phyloP scores from a whole-genome alignment of 441 rosid genomes.

The Populus trichocarpa region DNA sequence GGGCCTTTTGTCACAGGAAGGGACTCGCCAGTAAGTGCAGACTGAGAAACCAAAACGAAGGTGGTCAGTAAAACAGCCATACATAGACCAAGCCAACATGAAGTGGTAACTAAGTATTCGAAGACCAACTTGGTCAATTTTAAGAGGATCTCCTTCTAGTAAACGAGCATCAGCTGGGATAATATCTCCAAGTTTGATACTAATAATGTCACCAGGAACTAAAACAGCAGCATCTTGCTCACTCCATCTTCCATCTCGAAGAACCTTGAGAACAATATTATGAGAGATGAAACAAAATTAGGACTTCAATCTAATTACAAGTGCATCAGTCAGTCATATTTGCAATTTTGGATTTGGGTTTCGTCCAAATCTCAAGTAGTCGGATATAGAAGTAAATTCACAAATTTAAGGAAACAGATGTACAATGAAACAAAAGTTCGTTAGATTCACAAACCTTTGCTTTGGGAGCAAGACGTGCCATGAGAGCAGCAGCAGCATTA shows the following conservation, averaged over 20 bases:
- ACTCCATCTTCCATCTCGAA: conserved; percentile 91
- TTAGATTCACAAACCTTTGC: conserved; percentile 59
- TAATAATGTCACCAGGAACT: conserved; percentile 86
- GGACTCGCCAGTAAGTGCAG: conserved; percentile 95
- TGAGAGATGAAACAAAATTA: conserved; percentile 15
- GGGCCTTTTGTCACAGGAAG: conserved; percentile 95
- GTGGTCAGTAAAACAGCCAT: conserved; percentile 2
- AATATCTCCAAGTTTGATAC: conserved; percentile 90
- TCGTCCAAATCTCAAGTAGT: background rate
- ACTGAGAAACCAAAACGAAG: conserved; percentile 38
- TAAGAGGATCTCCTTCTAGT: conserved; percentile 86
- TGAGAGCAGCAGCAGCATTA: conserved; percentile 94
- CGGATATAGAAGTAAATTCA: background rate
- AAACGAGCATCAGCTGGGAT: conserved; percentile 95
- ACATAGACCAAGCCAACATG: conserved; percentile 6
- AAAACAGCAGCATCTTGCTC: conserved; percentile 83
- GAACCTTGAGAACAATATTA: conserved; percentile 47
- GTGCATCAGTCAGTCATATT: background rate
- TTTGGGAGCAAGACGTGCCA: conserved; percentile 96
- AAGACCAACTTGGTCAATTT: conserved; percentile 76
- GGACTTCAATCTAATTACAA: background rate
- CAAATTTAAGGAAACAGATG: background rate
- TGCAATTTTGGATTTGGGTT: background rate
- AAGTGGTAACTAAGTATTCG: background rate
- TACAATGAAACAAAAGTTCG: background rate